These are phyloP conservation scores for Haplosporangium gracile DNA, from an alignment of 192 early-diverging fungal genomes.

Conservation along the genomic window DNA sequence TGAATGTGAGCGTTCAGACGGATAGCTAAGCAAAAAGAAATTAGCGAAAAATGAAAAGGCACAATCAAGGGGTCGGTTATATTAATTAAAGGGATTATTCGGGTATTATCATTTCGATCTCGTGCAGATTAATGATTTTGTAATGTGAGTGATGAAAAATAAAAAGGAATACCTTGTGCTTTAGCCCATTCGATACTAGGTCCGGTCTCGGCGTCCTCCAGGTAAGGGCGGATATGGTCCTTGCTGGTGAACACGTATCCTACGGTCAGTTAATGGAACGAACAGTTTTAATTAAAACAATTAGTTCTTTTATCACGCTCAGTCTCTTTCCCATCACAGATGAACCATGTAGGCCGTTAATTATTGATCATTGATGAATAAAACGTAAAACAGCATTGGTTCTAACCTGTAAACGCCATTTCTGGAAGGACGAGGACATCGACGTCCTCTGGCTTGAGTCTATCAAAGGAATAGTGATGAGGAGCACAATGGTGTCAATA, in stretches of 20 bases:
- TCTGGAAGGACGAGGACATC: constrained; percentile 83
- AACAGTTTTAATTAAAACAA: neutral
- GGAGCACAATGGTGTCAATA: neutral
- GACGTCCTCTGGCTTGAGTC: constrained; percentile 65
- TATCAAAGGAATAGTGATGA: constrained; percentile 17
- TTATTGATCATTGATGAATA: neutral
- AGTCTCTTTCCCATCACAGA: neutral
- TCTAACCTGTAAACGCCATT: constrained; percentile 81
- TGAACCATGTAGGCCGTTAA: neutral
- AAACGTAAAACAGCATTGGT: too few relatives aligned
- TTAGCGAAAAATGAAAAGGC: neutral
- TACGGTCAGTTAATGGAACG: constrained; percentile 15
- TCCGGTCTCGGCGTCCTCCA: constrained; percentile 69
- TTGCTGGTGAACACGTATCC: constrained; percentile 75
- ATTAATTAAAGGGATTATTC: neutral
- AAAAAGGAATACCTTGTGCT: constrained; percentile 59
- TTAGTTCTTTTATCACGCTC: neutral
- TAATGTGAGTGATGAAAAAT: neutral
- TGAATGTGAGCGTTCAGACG: constrained; percentile 69
- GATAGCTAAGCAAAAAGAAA: constrained; percentile 53
- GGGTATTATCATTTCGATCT: neutral
- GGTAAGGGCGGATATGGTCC: constrained; percentile 70
- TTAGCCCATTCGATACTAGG: constrained; percentile 74
- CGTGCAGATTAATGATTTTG: neutral
- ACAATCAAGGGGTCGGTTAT: neutral